phyloP scores from a whole-genome alignment of 2,329 filamentous ascomycete species.

The Macrophomina tecta region DNA sequence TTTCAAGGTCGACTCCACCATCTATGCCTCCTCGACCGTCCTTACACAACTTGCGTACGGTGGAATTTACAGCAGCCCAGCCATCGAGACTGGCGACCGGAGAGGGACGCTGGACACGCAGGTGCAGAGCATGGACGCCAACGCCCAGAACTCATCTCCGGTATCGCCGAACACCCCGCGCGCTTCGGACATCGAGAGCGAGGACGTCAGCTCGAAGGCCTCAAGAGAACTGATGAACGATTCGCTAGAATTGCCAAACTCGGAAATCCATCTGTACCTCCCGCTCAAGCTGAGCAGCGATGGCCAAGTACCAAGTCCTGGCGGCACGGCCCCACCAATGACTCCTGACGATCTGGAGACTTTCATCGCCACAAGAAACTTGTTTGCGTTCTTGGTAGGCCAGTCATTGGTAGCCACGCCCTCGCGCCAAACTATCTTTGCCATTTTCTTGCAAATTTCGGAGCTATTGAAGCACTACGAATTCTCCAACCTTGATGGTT shows the following conservation, averaged over 20 bases:
- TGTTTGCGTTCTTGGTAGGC: conserved; percentile 68
- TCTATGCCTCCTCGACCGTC: conserved; percentile 62
- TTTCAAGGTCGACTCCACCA: conserved; percentile 65
- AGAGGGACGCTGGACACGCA: conserved; percentile 38
- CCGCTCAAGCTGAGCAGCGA: conserved; percentile 63
- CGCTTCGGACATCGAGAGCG: conserved; percentile 39
- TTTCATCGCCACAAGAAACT: conserved; percentile 65
- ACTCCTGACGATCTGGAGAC: conserved; percentile 60
- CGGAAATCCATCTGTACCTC: conserved; percentile 63
- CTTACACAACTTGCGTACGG: conserved; percentile 63
- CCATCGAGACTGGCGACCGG: conserved; percentile 31
- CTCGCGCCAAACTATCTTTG: conserved; percentile 60
- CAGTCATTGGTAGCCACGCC: conserved; percentile 66
- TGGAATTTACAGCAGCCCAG: conserved; percentile 51
- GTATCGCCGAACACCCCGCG: conserved; percentile 34
- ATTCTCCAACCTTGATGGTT: conserved; percentile 67
- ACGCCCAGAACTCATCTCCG: conserved; percentile 37
- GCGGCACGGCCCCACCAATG: conserved; percentile 36
- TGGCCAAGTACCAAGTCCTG: conserved; percentile 41
- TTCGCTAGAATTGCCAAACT: conserved; percentile 53
- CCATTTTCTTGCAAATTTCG: conserved; percentile 66
- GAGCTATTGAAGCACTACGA: conserved; percentile 63
- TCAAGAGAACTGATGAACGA: conserved; percentile 53
- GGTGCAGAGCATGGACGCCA: conserved; percentile 37
- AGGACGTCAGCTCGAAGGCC: conserved; percentile 55